These are phyloP conservation scores for Russula griseocarnosa DNA, from an alignment of 768 basidiomycete species.

Conservation along the genomic window DNA sequence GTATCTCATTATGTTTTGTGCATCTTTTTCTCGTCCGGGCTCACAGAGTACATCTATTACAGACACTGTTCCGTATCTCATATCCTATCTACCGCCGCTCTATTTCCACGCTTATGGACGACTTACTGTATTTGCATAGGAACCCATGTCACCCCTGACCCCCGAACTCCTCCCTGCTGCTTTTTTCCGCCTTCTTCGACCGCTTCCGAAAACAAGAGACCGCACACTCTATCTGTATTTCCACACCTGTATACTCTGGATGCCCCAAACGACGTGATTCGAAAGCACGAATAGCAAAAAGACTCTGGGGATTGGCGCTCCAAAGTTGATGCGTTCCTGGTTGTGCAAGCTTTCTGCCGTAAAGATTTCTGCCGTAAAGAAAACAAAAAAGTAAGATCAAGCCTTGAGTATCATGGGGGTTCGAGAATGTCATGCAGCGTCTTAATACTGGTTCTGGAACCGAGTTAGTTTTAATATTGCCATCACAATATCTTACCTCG, in stretches of 20 bases:
- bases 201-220: not conserved
- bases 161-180: not conserved
- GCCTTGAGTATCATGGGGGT: not conserved
- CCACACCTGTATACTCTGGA: not conserved
- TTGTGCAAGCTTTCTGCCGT: not conserved
- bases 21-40: constrained; percentile 5
- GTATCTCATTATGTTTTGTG: constrained; percentile 22
- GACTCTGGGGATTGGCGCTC: not conserved
- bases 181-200: not conserved
- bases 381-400: not conserved
- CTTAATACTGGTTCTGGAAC: not conserved
- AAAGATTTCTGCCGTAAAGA: constrained; percentile 9
- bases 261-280: not conserved
- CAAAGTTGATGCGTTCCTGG: not conserved
- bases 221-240: not conserved
- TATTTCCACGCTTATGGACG: constrained; percentile 2
- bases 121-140: constrained; percentile 11
- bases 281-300: not conserved
- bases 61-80: constrained; percentile 4
- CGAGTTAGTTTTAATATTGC: not conserved
- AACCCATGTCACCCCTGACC: not conserved
- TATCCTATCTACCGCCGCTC: constrained; percentile 18
- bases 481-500: not conserved
- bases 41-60: constrained; percentile 13
- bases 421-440: not conserved